A percentile compares a stretch with the other conserved stretches of the same genome.
These are phyloP conservation scores for Leonotis leonurus DNA, from an alignment of 257 asterid genomes.

Conservation along the genomic window DNA sequence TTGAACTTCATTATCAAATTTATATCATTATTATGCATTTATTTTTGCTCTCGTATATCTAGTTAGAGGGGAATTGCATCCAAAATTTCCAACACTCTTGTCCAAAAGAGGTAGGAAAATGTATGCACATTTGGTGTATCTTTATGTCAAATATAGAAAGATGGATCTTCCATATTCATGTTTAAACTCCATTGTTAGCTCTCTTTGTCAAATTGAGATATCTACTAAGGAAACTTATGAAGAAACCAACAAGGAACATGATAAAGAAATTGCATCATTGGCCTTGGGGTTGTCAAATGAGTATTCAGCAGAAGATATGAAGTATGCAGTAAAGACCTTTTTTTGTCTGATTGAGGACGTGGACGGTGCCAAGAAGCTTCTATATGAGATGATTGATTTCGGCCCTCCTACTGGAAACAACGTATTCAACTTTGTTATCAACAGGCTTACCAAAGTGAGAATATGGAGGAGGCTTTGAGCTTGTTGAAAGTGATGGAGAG, in stretches of 20 bases:
- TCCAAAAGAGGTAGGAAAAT: conserved; percentile 60
- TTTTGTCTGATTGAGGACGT: conserved; percentile 72
- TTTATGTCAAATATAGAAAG: conserved; percentile 57
- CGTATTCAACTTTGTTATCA: conserved; percentile 58
- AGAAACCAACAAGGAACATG: conserved; percentile 30
- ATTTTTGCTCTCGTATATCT: too few relatives aligned
- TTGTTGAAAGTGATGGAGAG: conserved; percentile 48
- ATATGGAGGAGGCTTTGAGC: conserved; percentile 51
- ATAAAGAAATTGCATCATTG: conserved; percentile 38
- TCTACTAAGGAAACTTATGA: conserved; percentile 21
- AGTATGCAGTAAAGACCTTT: conserved; percentile 51
- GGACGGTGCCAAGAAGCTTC: conserved; percentile 49
- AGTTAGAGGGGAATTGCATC: too few relatives aligned
- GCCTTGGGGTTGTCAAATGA: conserved; percentile 61
- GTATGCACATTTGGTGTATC: conserved; percentile 71
- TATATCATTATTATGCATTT: too few relatives aligned
- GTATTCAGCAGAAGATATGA: conserved; percentile 38
- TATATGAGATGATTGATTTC: conserved; percentile 53
- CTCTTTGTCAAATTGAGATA: conserved; percentile 38
- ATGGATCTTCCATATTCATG: conserved; percentile 38
- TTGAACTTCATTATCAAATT: too few relatives aligned
- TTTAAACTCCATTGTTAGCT: conserved; percentile 40
- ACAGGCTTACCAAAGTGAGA: conserved; percentile 52
- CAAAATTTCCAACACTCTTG: conserved; percentile 43
- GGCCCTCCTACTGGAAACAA: conserved; percentile 87